phyloP scores from a whole-genome alignment of 176 grass and related monocot genomes.

The Aegilops longissima region DNA sequence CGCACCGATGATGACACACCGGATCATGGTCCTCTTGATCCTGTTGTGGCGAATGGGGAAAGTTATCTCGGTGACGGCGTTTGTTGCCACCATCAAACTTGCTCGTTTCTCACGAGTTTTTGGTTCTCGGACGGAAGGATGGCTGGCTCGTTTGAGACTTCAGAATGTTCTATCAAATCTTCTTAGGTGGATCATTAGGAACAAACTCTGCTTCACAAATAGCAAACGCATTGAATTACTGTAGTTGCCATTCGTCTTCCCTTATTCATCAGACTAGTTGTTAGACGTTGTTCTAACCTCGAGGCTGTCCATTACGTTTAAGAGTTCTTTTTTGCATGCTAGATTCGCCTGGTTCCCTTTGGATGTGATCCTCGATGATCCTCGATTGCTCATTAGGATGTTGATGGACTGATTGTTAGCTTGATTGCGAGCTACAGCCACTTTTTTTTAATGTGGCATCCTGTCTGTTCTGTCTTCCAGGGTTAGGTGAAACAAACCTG shows the following conservation, averaged over 20 bases:
- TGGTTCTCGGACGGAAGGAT: not conserved
- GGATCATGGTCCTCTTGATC: constrained; percentile 27
- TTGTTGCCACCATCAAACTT: not conserved
- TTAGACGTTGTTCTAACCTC: not conserved
- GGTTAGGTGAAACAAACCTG: constrained; percentile 32
- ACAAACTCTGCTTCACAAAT: not conserved
- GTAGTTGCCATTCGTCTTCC: not conserved
- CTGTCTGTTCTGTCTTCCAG: constrained; percentile 12
- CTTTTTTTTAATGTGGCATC: constrained; percentile 28
- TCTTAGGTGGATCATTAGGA: not conserved
- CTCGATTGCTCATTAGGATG: not conserved
- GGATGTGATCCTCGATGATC: not conserved
- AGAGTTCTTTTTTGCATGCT: not conserved
- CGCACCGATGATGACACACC: constrained; percentile 8
- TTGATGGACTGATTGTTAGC: constrained; percentile 18
- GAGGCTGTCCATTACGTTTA: not conserved
- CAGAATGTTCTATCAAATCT: not conserved
- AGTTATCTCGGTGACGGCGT: constrained; percentile 17
- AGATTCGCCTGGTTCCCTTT: not conserved
- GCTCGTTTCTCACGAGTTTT: not conserved
- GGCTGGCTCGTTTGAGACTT: not conserved
- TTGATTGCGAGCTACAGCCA: constrained; percentile 37
- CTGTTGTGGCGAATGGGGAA: not conserved
- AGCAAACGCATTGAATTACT: constrained; percentile 1
- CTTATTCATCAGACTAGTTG: not conserved